Evolutionary conservation across 73 alveolate species (phyloP), one percentile per base, ranked within the genome.

Genomic region (Paramecium biaurelia): DNA sequence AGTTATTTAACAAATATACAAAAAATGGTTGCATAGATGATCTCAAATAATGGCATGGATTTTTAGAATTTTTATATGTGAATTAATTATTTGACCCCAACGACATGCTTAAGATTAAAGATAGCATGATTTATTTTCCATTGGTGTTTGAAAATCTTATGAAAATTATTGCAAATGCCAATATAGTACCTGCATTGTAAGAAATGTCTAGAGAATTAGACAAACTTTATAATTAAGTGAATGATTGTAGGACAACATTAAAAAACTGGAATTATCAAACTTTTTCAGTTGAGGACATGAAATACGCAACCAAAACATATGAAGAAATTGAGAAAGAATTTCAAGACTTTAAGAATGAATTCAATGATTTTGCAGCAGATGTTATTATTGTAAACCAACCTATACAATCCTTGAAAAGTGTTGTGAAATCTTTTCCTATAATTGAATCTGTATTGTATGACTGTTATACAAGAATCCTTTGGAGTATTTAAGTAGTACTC

Each of bases 171-270:
- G 72, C 72, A 8, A 79, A 79, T 45, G 47, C 90, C 0, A 79
- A 79, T 34, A 41, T 79, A 7, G 11, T 79, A 23, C 45, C 72
- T 11, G 24, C 90, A 20, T 21, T 79, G 18, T 43, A 21, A 24
- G 47, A n/a, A 38, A 79, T 43, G 45, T 79, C 90, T 23, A 79
- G 32, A 24, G 28, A 47, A 43, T 79, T 79, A 26, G 90, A 79
- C 37, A 79, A 79, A 43, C 47, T 79, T 20, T 79, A 79, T 34
- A 79, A 79, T 20, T 43, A 43, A 47, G 90, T 79, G 8, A 79
- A 79, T 79, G 90, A 79, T 79, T 79, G 90, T 45, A 38, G 90
- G 21, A 79, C 89, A 32, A 42, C 89, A 34, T 41, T 76, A 34
- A 76, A 76, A 76, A 76, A 76, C 38, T 76, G 89, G 89, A 76